Conservation (phyloP, 805 yeast species). For the Candida chilensis region DNA sequence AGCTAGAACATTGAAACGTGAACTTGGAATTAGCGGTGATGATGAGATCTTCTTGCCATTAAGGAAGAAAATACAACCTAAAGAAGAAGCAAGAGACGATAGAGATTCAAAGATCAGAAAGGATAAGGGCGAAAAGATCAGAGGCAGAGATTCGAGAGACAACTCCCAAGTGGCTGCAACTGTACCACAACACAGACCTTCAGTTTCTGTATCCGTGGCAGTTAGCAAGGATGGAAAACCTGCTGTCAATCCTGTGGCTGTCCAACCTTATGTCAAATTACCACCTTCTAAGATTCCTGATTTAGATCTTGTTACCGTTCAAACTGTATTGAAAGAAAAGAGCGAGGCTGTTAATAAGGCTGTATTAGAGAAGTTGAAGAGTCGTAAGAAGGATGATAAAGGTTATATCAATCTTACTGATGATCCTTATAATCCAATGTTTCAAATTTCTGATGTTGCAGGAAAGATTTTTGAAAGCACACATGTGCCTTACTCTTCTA, state of each 20-base stretch:
- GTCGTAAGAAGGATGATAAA: constrained; percentile 55
- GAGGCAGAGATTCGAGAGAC: constrained; percentile 3
- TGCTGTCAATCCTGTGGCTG: constrained; percentile 16
- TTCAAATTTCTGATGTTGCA: constrained; percentile 54
- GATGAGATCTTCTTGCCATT: constrained; percentile 78
- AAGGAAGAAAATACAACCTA: constrained; percentile 46
- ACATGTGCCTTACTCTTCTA: constrained; percentile 75
- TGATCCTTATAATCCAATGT: constrained; percentile 75
- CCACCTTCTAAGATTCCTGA: constrained; percentile 93
- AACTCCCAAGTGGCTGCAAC: constrained; percentile 1
- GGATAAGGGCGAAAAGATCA: constrained; percentile 12
- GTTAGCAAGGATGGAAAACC: constrained; percentile 6
- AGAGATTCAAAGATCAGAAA: constrained; percentile 8
- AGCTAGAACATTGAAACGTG: constrained; percentile 67
- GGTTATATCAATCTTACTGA: constrained; percentile 83
- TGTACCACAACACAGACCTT: constrained; percentile 9
- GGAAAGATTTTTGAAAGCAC: constrained; percentile 38
- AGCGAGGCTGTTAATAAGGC: constrained; percentile 71
- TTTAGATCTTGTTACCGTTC: constrained; percentile 78
- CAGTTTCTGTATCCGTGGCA: constrained; percentile 1
- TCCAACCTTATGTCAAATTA: constrained; percentile 76
- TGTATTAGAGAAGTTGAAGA: constrained; percentile 76
- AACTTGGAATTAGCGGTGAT: constrained; percentile 69
- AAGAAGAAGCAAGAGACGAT: constrained; percentile 25
- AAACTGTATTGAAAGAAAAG: constrained; percentile 63